Evolutionary conservation across 2,329 filamentous ascomycete species (phyloP), one percentile per base, ranked within the genome.

Genomic region (Xylariales sp.): DNA sequence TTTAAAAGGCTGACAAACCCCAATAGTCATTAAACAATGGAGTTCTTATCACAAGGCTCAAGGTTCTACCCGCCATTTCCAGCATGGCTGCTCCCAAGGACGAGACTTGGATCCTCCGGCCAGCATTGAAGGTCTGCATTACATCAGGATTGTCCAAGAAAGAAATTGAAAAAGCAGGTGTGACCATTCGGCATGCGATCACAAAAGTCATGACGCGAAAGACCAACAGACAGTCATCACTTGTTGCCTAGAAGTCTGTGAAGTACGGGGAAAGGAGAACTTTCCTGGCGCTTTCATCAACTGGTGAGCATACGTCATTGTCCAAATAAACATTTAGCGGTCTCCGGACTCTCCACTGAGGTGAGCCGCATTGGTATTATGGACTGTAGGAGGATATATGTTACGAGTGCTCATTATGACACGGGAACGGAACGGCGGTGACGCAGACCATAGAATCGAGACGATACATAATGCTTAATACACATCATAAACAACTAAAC

Each of bases 161-260:
- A 68, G 93, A 98, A 61, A 85, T 90, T 38, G 94, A 98, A 67
- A 95, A 94, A 70, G 88, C 93, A 1, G 93, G 90, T 12, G 81
- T 83, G 6, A 82, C 78, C 8, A 90, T 98, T 49, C 76, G 91
- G 43, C 90, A 96, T 65, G 91, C 93, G 12, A 87, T 97, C 49
- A 95, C 90, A 36, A 96, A 95, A 67, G 81, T 97, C 44, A 81
- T 98, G 74, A 79, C 76, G 15, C 70, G 76, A 44, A 82, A 80
- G 59, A 62, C 69, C 19, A 78, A 68, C 54, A 66, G 63, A 44
- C 69, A 69, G 49, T 54, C 69, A 24, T 59, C 63, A 10, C 48
- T 61, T 43, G 58, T 55, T 45, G 54, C 54, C 43, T 64, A 53
- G 49, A 23, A 30, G 28, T 19, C 18, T 24, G n/a, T 15, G 28